Evolutionary conservation across 176 grass and related monocot species (phyloP), one percentile per base, ranked within the genome.

Genomic region (Phyllostachys edulis): DNA sequence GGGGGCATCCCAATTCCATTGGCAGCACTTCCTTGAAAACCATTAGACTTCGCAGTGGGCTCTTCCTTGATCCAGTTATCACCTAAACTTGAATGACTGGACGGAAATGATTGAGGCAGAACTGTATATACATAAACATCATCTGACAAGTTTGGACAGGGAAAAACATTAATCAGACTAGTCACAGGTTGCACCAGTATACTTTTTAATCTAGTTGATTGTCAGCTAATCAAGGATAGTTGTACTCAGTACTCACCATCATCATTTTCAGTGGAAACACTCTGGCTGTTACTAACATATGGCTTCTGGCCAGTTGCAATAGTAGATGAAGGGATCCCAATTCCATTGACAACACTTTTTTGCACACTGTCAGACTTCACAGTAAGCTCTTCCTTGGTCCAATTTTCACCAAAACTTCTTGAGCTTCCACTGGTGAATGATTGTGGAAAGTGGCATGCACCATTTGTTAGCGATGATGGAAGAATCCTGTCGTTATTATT

Each of bases 1-100:
- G 81, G 68, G 67, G 68, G 38, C 26, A 50, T 50, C 60, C 47
- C 81, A 6, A 8, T 59, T 89, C 81, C 81, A 89, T 49, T 60
- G 77, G 51, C 50, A 69, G 68, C 2, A 72, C 20, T 59, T 45
- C 37, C 57, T 84, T 27, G 59, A 73, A 84, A 84, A 69, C 70
- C 70, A 69, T 66, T 67, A 68, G 9, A 84, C 9, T 79, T 63
- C 66, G 60, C 7, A 42, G 54, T 29, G 13, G 57, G 45, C 9
- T 88, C 87, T 29, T 85, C 87, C 13, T 80, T 79, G 39, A 74
- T 66, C 61, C 2, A 9, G 29, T 29, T 67, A 39, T 18, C 61
- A 69, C 61, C 63, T 39, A 75, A 41, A 85, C 7, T 75, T 60
- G 81, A 79, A 75, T 62, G 61, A 32, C 62, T 80, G 29, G 39